These are phyloP conservation scores for Yamadazyma mexicana DNA, from an alignment of 1,139 yeast genomes.

Conservation along the genomic window DNA sequence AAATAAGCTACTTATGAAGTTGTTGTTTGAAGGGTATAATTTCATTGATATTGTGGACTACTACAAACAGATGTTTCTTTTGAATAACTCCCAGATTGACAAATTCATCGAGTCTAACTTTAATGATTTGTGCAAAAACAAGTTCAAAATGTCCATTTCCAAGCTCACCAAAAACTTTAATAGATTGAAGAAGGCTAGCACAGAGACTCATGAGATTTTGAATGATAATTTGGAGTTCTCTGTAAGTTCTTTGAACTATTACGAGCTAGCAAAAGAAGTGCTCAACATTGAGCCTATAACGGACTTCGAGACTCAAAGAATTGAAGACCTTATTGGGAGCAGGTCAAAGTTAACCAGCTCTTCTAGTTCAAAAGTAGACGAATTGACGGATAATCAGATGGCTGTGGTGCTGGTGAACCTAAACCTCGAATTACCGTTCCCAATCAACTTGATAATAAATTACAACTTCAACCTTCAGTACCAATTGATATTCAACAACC, in stretches of 20 bases:
- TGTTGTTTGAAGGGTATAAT: conserved; percentile 63
- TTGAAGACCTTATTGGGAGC: conserved; percentile 5
- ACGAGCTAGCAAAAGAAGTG: conserved; percentile 63
- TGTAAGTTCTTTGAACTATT: conserved; percentile 41
- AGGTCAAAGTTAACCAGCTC: conserved; percentile 4
- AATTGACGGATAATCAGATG: conserved; percentile 2
- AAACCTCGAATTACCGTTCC: conserved; percentile 78
- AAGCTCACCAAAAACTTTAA: conserved; percentile 21
- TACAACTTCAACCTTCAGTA: conserved; percentile 74
- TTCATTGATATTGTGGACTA: conserved; percentile 48
- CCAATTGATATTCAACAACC: conserved; percentile 76
- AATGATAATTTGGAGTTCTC: conserved; percentile 28
- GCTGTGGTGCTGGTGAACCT: conserved; percentile 50
- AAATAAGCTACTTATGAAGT: conserved; percentile 56
- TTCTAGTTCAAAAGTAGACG: conserved; percentile 2
- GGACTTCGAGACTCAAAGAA: conserved; percentile 21
- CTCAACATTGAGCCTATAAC: conserved; percentile 65
- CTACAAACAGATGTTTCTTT: conserved; percentile 56
- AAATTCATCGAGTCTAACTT: conserved; percentile 40
- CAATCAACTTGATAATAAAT: conserved; percentile 72
- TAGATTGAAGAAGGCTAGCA: conserved; percentile 16
- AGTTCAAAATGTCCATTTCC: conserved; percentile 31
- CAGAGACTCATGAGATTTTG: conserved; percentile 18
- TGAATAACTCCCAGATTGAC: conserved; percentile 48
- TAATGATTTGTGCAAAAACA: conserved; percentile 34